These are phyloP conservation scores for Lentinula boryana DNA, from an alignment of 768 basidiomycete genomes.

Conservation along the genomic window DNA sequence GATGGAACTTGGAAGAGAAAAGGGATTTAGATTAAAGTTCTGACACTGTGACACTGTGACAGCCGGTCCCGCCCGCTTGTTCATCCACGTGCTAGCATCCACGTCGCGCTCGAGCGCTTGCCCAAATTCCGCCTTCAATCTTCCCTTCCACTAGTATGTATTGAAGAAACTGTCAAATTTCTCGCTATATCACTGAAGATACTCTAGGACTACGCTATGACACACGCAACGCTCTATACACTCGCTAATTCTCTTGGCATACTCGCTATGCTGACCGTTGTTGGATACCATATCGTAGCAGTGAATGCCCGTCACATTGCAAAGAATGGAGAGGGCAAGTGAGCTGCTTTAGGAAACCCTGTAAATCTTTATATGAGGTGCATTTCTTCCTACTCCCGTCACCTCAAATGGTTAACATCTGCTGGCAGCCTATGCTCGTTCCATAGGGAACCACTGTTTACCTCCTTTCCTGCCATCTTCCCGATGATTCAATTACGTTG, in stretches of 20 bases:
- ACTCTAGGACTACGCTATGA: conserved; percentile 44
- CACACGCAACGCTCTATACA: conserved; percentile 71
- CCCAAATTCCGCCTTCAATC: background rate
- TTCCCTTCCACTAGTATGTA: background rate
- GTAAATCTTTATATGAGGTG: no score
- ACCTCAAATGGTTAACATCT: background rate
- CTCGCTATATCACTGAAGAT: conserved; percentile 22
- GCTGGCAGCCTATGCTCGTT: background rate
- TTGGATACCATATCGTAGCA: conserved; percentile 86
- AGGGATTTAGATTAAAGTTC: background rate
- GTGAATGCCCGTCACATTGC: conserved; percentile 51
- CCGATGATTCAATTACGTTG: no score
- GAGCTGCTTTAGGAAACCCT: background rate
- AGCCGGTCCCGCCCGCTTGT: background rate
- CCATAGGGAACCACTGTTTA: no score
- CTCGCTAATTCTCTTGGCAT: conserved; percentile 81
- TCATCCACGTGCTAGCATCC: background rate
- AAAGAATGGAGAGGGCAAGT: conserved; percentile 2
- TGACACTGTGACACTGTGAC: no score
- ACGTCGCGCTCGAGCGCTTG: background rate
- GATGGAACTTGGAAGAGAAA: conserved; percentile 9
- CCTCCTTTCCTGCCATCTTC: no score
- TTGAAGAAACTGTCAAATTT: background rate
- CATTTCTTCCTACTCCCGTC: no score
- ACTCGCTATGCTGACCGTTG: conserved; percentile 81